Base-by-base conservation (phyloP, 805 yeast genomes). In the Wickerhamiella azyma region DNA sequence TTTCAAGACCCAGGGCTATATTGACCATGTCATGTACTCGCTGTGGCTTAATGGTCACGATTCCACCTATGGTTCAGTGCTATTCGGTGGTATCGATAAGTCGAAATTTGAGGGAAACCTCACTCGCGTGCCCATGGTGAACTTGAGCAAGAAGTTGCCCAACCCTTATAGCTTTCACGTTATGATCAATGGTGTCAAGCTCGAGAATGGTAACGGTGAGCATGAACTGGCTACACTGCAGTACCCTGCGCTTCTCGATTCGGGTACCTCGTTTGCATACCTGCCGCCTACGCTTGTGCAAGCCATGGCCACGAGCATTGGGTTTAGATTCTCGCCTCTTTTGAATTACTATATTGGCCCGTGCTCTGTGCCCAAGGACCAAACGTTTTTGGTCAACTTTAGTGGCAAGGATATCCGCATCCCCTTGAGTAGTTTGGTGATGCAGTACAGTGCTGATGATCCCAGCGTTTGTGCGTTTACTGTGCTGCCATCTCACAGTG, bases 231-330 rank as follows among this genome's bases (percentile, higher is more conserved):
- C 41, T 1, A 37, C 36, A 5, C 24, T 36, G 14, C 33, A 24
- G 19, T 47, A 46, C 18, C 57, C 68, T 10, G 78, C 73, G 2
- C 59, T 74, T 24, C 61, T 78, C 35, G 84, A 79, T 57, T 70
- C 79, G 1, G 81, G 82, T 16, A 68, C 81, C 8, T 66, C 79
- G 6, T 58, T 70, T 26, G 59, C 74, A 8, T 73, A 71, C 53
- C 60, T 77, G 30, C 80, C 81, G 5, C 30, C 49, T 2, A 49
- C 45, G 5, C 46, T 60, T 13, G 54, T 69, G 3, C 49, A 50
- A 11, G 49, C 53, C 1, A 29, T 56, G 21, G 67, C 60, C 17
- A 36, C 48, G 2, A 53, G 62, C 8, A 50, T 71, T 10, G 69
- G 66, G 9, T 70, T 71, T n/a, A 36, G 50, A 2, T 76, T 64